Evolutionary conservation across 192 early-diverging fungal species (phyloP).

Genomic region (Cetraspora pellucida): DNA sequence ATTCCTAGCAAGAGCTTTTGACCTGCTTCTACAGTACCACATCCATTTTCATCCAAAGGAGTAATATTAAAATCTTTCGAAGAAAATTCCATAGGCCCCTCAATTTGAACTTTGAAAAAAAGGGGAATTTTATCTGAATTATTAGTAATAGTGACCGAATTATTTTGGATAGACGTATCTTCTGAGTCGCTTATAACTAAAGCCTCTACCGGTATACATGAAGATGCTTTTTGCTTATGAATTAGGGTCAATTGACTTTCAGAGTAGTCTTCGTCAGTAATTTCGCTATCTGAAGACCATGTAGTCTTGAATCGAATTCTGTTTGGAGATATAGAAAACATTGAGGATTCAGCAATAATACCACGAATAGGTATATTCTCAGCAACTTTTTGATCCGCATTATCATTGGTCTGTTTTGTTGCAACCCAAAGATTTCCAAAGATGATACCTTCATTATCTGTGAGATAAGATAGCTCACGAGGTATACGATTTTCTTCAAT

Average conservation of each 20-base stretch:
- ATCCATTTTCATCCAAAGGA: conserved; percentile 60
- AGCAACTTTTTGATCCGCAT: conserved; percentile 43
- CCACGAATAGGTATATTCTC: conserved; percentile 72
- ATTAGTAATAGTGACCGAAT: conserved; percentile 62
- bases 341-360: conserved; percentile 65
- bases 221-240: neutral
- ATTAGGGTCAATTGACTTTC: neutral
- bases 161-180: conserved; percentile 40
- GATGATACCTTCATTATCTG: conserved; percentile 61
- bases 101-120: conserved; percentile 68
- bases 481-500: conserved; percentile 65
- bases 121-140: conserved; percentile 64
- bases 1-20: conserved; percentile 59
- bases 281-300: conserved; percentile 60
- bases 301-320: conserved; percentile 69
- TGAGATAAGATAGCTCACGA: conserved; percentile 54
- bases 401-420: conserved; percentile 50
- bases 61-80: conserved; percentile 61
- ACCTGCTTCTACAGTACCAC: conserved; percentile 62
- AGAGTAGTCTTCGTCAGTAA: conserved; percentile 46
- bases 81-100: conserved; percentile 76
- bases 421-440: conserved; percentile 73
- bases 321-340: conserved; percentile 68
- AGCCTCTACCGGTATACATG: neutral
- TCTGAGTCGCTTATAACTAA: conserved; percentile 30